phyloP scores from a whole-genome alignment of 345 rosid species.

The Syzygium aqueum region DNA sequence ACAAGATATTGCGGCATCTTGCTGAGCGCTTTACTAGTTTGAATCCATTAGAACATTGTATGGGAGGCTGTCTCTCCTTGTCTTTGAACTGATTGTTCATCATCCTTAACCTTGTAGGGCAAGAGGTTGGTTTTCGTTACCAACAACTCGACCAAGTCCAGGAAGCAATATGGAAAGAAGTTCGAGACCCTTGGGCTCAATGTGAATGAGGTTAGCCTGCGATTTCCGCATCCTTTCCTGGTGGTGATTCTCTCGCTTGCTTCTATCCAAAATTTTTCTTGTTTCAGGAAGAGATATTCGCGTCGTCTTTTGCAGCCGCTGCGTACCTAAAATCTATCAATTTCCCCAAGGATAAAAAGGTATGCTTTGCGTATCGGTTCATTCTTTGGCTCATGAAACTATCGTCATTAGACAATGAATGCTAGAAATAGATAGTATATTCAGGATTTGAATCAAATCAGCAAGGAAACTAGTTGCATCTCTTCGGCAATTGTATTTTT shows the following conservation, averaged over 20 bases:
- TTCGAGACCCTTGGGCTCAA: constrained; percentile 82
- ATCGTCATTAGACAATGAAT: background rate
- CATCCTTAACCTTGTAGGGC: constrained; percentile 33
- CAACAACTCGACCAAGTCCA: constrained; percentile 91
- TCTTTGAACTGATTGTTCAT: background rate
- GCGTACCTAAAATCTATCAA: constrained; percentile 83
- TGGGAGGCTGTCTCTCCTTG: background rate
- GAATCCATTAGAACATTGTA: background rate
- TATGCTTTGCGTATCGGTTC: background rate
- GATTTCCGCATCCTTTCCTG: background rate
- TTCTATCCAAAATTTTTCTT: background rate
- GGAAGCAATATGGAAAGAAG: constrained; percentile 95
- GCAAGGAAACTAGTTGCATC: background rate
- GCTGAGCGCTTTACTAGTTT: background rate
- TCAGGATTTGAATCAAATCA: background rate
- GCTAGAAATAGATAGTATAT: background rate
- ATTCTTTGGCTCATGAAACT: background rate
- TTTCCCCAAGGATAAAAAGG: constrained; percentile 95
- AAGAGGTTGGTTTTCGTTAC: constrained; percentile 93
- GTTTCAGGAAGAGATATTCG: constrained; percentile 90
- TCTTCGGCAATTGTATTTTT: background rate
- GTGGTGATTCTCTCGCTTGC: background rate
- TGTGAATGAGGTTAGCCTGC: constrained; percentile 58
- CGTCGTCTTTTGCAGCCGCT: constrained; percentile 95
- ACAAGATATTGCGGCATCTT: background rate